phyloP scores from a whole-genome alignment of 2,329 filamentous ascomycete genomes.

The Stemphylium beticola region DNA sequence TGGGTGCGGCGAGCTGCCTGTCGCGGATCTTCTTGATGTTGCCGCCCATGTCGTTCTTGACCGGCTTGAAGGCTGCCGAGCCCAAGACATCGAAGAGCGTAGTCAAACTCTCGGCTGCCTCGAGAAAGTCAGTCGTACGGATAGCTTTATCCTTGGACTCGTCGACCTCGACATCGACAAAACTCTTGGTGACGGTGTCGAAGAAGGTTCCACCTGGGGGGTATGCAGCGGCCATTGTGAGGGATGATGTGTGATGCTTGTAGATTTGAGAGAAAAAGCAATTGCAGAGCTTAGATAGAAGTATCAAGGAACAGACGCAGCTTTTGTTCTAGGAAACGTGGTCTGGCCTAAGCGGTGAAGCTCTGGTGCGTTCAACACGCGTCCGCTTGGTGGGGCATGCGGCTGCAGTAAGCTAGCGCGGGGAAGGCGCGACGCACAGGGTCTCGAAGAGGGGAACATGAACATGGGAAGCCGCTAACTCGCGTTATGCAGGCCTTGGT shows the following conservation, averaged over 20 bases:
- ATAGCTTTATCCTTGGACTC: slow-evolving; percentile 77
- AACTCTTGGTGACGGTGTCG: slow-evolving; percentile 82
- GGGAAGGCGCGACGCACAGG: slow-evolving; percentile 26
- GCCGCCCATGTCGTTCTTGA: slow-evolving; percentile 88
- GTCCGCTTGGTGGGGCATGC: slow-evolving; percentile 19
- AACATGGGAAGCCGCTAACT: background rate
- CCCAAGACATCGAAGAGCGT: slow-evolving; percentile 77
- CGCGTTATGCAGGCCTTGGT: background rate
- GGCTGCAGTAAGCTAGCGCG: slow-evolving; percentile 22
- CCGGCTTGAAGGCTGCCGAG: slow-evolving; percentile 79
- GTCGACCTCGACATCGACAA: slow-evolving; percentile 80
- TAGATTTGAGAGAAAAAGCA: background rate
- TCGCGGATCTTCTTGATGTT: slow-evolving; percentile 97
- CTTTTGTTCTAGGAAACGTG: slow-evolving; percentile 12
- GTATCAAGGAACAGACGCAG: background rate
- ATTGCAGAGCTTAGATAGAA: background rate
- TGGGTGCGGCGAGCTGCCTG: slow-evolving; percentile 77
- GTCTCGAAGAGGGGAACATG: slow-evolving; percentile 15
- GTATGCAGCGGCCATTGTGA: slow-evolving; percentile 38
- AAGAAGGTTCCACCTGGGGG: slow-evolving; percentile 79
- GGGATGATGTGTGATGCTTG: background rate
- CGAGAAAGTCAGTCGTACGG: slow-evolving; percentile 84
- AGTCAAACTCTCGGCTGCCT: slow-evolving; percentile 85
- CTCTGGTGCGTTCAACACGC: slow-evolving; percentile 18
- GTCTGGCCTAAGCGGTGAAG: slow-evolving; percentile 24